Evolutionary conservation across 192 early-diverging fungal genomes (phyloP).

Genomic region (Coemansia sp.): DNA sequence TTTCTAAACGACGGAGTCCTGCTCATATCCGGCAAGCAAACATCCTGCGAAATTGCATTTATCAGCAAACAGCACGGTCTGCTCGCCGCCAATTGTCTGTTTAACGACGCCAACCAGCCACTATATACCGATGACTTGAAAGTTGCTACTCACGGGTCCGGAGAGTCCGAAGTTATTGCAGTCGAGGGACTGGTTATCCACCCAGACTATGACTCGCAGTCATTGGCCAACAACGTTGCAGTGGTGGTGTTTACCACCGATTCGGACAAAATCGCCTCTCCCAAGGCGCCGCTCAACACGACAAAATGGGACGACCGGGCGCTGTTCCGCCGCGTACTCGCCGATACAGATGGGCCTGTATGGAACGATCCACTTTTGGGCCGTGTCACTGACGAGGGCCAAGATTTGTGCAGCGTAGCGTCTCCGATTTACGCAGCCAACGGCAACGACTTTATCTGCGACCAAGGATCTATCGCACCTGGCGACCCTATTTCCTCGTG

Average conservation of each 20-base stretch:
- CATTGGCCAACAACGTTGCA: conserved; percentile 46
- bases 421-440: conserved; percentile 41
- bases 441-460: conserved; percentile 28
- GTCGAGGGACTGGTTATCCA: conserved; percentile 18
- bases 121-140: conserved; percentile 6
- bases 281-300: conserved; percentile 2
- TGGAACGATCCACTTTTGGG: conserved; percentile 21
- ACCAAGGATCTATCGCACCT: neutral
- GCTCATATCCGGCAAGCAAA: conserved; percentile 23
- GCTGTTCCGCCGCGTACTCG: conserved; percentile 24
- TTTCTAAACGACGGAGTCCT: conserved; percentile 30
- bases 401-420: conserved; percentile 18
- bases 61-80: conserved; percentile 21
- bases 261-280: neutral
- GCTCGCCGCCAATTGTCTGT: conserved; percentile 33
- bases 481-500: conserved; percentile 19
- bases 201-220: conserved; percentile 17
- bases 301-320: conserved; percentile 17
- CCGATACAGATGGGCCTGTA: neutral
- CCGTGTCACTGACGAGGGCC: neutral
- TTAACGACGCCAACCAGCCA: conserved; percentile 2
- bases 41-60: conserved; percentile 26
- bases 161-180: conserved; percentile 3
- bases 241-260: conserved; percentile 19
- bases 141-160: conserved; percentile 23